Percentiles rank a stretch among this genome's conserved stretches.
phyloP scores from a whole-genome alignment of 2,329 filamentous ascomycete genomes.

The Aspergillus sp. region DNA sequence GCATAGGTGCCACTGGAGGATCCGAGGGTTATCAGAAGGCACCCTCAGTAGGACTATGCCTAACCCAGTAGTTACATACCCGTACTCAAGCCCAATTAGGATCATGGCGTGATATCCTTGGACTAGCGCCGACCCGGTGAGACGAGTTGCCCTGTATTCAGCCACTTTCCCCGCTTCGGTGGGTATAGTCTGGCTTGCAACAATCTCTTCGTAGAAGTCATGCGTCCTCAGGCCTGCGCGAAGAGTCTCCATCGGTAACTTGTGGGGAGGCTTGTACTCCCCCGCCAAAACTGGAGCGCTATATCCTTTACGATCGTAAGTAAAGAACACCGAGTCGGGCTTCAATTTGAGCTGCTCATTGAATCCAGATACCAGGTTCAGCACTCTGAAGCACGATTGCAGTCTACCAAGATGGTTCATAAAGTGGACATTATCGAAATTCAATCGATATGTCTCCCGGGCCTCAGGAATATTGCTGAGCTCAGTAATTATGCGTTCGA shows the following conservation, averaged over 20 bases:
- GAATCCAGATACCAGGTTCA: too few relatives aligned
- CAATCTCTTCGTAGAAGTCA: constrained; percentile 22
- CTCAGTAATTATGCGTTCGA: too few relatives aligned
- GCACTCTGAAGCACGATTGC: too few relatives aligned
- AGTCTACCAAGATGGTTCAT: too few relatives aligned
- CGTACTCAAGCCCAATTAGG: constrained; percentile 28
- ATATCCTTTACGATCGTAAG: too few relatives aligned
- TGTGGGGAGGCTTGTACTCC: not conserved
- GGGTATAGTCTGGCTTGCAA: constrained; percentile 14
- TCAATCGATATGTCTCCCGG: too few relatives aligned
- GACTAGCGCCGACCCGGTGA: constrained; percentile 23
- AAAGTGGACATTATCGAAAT: too few relatives aligned
- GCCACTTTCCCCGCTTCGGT: constrained; percentile 20
- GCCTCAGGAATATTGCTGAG: too few relatives aligned
- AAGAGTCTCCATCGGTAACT: constrained; percentile 7
- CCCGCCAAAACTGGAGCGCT: not conserved
- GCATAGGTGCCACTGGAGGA: constrained; percentile 27
- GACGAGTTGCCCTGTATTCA: constrained; percentile 25
- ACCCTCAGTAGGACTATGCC: constrained; percentile 23
- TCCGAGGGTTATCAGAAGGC: constrained; percentile 24
- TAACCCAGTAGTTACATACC: constrained; percentile 28
- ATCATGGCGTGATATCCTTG: constrained; percentile 35
- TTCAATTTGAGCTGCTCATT: too few relatives aligned
- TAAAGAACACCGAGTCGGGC: too few relatives aligned
- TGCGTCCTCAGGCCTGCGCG: constrained; percentile 18